Conservation (phyloP, 2,329 filamentous ascomycete genomes). For the Penicillium sp. region DNA sequence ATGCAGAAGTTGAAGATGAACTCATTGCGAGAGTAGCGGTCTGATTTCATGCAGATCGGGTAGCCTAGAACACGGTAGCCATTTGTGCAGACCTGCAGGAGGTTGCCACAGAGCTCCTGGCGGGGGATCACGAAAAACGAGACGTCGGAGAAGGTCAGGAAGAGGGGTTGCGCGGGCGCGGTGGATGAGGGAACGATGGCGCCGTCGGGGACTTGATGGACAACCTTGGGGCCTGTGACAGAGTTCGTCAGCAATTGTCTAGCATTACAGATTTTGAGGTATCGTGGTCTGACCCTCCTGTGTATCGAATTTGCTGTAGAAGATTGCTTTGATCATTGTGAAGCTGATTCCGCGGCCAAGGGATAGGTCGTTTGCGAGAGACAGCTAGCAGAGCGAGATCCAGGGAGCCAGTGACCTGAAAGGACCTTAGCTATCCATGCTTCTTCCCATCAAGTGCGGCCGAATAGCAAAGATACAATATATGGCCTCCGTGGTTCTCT, state of each 20-base stretch:
- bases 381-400: neutral
- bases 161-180: conserved; percentile 58
- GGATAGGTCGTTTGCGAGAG: neutral
- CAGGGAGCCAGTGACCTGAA: neutral
- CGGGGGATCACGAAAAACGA: conserved; percentile 93
- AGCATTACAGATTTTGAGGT: neutral
- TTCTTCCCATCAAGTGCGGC: neutral
- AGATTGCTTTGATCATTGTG: conserved; percentile 65
- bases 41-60: conserved; percentile 82
- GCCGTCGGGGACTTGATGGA: conserved; percentile 66
- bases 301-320: conserved; percentile 69
- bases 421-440: neutral
- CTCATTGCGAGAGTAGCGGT: conserved; percentile 85
- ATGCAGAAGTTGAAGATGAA: conserved; percentile 99
- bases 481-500: neutral
- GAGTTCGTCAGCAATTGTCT: conserved; percentile 1
- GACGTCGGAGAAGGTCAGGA: conserved; percentile 84
- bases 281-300: conserved; percentile 51
- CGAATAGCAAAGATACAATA: neutral
- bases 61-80: conserved; percentile 83
- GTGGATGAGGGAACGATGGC: conserved; percentile 56
- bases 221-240: conserved; percentile 60
- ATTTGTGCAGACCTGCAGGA: conserved; percentile 71
- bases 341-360: conserved; percentile 12
- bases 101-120: conserved; percentile 91